Evolutionary conservation across 345 rosid genomes (phyloP).

Genomic region (Nasturtium officinale): DNA sequence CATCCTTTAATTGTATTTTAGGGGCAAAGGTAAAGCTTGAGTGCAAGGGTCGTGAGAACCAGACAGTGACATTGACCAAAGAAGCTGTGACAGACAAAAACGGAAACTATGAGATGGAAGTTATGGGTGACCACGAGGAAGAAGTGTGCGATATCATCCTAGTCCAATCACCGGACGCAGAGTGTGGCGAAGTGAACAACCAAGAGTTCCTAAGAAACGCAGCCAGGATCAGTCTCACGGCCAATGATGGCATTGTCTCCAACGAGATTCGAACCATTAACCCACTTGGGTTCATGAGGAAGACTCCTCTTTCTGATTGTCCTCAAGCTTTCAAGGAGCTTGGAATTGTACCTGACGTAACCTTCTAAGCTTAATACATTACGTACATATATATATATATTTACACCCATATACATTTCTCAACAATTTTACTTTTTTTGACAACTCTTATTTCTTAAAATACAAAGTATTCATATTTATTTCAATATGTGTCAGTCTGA

Average conservation of each 20-base stretch:
- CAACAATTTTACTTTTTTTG: slow-evolving; percentile 1
- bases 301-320: slow-evolving; percentile 52
- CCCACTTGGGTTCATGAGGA: slow-evolving; percentile 68
- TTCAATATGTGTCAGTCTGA: slow-evolving; percentile 16
- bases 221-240: slow-evolving; percentile 56
- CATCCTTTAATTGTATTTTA: no score
- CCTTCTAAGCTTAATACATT: slow-evolving; percentile 26
- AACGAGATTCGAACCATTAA: slow-evolving; percentile 48
- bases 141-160: slow-evolving; percentile 66
- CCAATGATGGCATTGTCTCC: slow-evolving; percentile 53
- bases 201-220: slow-evolving; percentile 44
- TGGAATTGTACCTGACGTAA: slow-evolving; percentile 46
- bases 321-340: slow-evolving; percentile 56
- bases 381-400: no score
- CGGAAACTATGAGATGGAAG: slow-evolving; percentile 57
- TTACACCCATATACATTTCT: background rate
- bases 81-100: slow-evolving; percentile 49
- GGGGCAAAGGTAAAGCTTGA: slow-evolving; percentile 65
- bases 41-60: slow-evolving; percentile 54
- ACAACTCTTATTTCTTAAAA: background rate
- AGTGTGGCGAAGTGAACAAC: slow-evolving; percentile 50
- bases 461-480: slow-evolving; percentile 7
- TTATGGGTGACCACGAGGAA: slow-evolving; percentile 65
- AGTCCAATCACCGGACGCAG: slow-evolving; percentile 50
- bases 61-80: slow-evolving; percentile 38